Evolutionary conservation across 2,329 filamentous ascomycete species (phyloP).

Genomic region (Blastomyces emzantsi): DNA sequence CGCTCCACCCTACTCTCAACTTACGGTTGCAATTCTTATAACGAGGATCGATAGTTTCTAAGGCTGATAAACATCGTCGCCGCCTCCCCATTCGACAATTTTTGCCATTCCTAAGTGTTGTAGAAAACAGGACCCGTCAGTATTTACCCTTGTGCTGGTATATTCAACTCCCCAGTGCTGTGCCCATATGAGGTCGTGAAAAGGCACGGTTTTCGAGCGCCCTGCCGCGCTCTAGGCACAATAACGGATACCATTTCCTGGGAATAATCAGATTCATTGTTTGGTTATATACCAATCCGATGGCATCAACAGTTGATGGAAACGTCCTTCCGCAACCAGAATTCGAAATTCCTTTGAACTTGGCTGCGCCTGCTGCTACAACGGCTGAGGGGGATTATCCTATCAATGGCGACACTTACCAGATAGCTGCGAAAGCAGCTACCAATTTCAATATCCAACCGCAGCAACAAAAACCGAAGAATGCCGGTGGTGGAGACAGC

Average conservation of each 20-base stretch:
- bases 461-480: conserved; percentile 7
- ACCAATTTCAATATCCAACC: conserved; percentile 10
- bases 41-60: background rate
- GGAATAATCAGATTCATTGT: background rate
- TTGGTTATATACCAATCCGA: conserved; percentile 13
- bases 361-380: conserved; percentile 12
- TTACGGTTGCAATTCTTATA: background rate
- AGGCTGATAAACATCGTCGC: background rate
- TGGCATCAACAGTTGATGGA: conserved; percentile 19
- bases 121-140: background rate
- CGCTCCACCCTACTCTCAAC: background rate
- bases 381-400: conserved; percentile 13
- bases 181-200: conserved; percentile 13
- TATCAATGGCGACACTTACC: conserved; percentile 13
- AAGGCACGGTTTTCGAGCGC: conserved; percentile 10
- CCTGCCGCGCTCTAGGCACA: conserved; percentile 13
- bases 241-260: background rate
- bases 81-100: background rate
- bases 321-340: conserved; percentile 19
- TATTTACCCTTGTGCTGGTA: background rate
- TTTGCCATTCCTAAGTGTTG: background rate
- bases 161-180: background rate
- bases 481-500: conserved; percentile 7
- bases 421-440: conserved; percentile 9
- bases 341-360: conserved; percentile 18